Conservation (phyloP, 148 eudicot genomes). For the Hydrangea macrophylla region DNA sequence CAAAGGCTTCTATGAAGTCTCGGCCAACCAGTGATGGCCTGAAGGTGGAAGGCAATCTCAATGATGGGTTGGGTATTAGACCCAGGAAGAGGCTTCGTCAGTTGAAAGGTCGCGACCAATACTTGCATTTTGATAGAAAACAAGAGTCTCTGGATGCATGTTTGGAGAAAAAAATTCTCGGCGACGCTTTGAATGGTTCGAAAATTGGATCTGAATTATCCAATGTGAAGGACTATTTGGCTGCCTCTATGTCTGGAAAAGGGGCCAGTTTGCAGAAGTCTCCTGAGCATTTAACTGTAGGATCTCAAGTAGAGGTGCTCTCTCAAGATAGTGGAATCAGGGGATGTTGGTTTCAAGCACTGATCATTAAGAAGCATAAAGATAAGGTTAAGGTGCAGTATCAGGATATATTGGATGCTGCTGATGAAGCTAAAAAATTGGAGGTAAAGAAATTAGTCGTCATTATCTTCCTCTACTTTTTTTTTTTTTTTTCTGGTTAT, state of each 20-base stretch:
- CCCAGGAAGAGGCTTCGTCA: slow-evolving; percentile 66
- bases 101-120: slow-evolving; percentile 29
- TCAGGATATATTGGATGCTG: slow-evolving; percentile 66
- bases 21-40: slow-evolving; percentile 15
- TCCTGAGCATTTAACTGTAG: slow-evolving; percentile 28
- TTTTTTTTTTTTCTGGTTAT: background rate
- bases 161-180: slow-evolving; percentile 5
- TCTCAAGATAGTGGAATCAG: slow-evolving; percentile 94
- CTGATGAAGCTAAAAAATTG: slow-evolving; percentile 55
- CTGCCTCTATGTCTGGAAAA: slow-evolving; percentile 10
- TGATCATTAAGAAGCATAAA: slow-evolving; percentile 57
- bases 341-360: slow-evolving; percentile 88
- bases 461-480: background rate
- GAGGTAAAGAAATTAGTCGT: slow-evolving; percentile 41
- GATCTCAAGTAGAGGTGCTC: slow-evolving; percentile 69
- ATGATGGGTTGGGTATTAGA: slow-evolving; percentile 26
- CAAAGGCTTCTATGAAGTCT: slow-evolving; percentile 22
- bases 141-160: slow-evolving; percentile 10
- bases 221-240: slow-evolving; percentile 1
- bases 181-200: background rate
- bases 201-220: slow-evolving; percentile 2
- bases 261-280: slow-evolving; percentile 12
- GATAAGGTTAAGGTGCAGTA: slow-evolving; percentile 77
- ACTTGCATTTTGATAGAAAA: slow-evolving; percentile 14
- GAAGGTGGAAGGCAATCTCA: slow-evolving; percentile 22